Percentiles rank a stretch among this genome's conserved stretches.
Conservation (phyloP, 768 basidiomycete genomes). For the Nevesoporus exiguus region DNA sequence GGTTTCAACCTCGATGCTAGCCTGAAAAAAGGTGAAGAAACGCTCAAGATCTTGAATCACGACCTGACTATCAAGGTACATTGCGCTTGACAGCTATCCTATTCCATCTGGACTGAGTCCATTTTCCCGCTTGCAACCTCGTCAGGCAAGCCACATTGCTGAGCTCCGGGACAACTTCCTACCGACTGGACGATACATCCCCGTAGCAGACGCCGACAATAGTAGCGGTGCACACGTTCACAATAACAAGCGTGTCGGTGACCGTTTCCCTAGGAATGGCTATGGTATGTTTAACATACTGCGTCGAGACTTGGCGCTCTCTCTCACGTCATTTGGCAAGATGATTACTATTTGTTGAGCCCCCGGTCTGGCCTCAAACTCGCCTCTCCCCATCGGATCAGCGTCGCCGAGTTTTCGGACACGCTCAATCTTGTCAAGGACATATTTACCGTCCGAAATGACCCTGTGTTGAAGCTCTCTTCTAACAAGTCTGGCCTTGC, state of each 20-base stretch:
- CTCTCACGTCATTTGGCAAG: conserved; percentile 31
- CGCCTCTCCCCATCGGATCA: conserved; percentile 46
- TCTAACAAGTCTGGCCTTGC: conserved; percentile 58
- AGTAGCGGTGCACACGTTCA: conserved; percentile 43
- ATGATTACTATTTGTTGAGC: conserved; percentile 62
- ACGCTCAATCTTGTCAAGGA: conserved; percentile 43
- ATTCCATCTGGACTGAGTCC: neutral
- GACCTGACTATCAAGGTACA: conserved; percentile 39
- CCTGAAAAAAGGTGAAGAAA: conserved; percentile 40
- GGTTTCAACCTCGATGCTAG: conserved; percentile 80
- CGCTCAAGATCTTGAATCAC: conserved; percentile 51
- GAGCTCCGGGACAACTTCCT: conserved; percentile 49
- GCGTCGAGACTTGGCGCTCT: neutral
- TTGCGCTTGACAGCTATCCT: neutral
- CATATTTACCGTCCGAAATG: conserved; percentile 27
- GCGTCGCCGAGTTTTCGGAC: conserved; percentile 39
- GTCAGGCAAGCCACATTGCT: conserved; percentile 52
- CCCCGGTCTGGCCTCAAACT: conserved; percentile 33
- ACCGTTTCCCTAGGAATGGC: conserved; percentile 52
- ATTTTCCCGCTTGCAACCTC: neutral
- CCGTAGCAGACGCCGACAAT: conserved; percentile 41
- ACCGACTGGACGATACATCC: conserved; percentile 49
- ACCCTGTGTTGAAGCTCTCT: conserved; percentile 50
- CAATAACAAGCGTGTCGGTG: conserved; percentile 49
- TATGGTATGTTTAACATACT: conserved; percentile 44